These are phyloP conservation scores for Fusarium musae DNA, from an alignment of 2,329 filamentous ascomycete genomes.

Conservation along the genomic window DNA sequence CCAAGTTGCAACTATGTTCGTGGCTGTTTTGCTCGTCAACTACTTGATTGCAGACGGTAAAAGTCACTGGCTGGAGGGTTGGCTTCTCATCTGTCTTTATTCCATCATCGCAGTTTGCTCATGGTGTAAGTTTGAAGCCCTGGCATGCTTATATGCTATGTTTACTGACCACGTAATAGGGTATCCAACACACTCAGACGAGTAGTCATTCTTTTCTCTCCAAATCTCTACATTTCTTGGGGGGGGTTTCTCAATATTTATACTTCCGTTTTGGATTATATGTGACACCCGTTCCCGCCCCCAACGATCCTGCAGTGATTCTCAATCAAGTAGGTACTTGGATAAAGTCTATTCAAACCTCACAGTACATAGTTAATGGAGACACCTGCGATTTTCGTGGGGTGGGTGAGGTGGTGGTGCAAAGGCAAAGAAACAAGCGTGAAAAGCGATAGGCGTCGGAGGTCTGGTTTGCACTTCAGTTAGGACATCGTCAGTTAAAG, in stretches of 20 bases:
- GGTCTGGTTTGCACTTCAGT: background rate
- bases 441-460: slow-evolving; percentile 7
- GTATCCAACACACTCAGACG: slow-evolving; percentile 32
- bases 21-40: slow-evolving; percentile 85
- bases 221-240: background rate
- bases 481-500: background rate
- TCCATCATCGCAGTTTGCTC: slow-evolving; percentile 78
- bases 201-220: background rate
- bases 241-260: background rate
- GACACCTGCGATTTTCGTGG: background rate
- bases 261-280: background rate
- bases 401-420: background rate
- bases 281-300: background rate
- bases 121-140: slow-evolving; percentile 62
- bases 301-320: background rate
- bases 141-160: background rate
- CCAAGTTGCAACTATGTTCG: slow-evolving; percentile 86
- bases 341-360: slow-evolving; percentile 1
- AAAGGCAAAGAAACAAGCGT: background rate
- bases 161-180: slow-evolving; percentile 26
- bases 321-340: background rate
- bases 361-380: background rate
- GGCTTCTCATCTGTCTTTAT: slow-evolving; percentile 80
- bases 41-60: slow-evolving; percentile 86
- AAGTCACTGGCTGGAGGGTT: slow-evolving; percentile 85